Evolutionary conservation across 176 grass and related monocot genomes (phyloP).

Genomic region (Rhynchospora breviuscula): DNA sequence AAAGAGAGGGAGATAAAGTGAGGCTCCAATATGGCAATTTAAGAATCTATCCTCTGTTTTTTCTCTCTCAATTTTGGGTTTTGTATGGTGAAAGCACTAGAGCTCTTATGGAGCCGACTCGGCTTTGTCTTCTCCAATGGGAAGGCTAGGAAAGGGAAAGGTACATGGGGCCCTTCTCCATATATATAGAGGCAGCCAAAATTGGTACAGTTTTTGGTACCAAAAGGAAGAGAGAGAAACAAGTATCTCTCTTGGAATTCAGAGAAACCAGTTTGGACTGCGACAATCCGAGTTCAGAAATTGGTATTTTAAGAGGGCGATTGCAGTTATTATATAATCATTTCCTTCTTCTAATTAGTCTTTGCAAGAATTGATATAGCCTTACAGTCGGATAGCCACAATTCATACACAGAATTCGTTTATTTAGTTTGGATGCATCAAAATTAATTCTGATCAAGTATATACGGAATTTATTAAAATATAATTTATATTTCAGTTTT

Average conservation of each 20-base stretch:
- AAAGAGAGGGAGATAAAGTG: conserved; percentile 11
- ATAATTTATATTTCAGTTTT: not conserved
- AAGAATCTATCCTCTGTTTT: conserved; percentile 16
- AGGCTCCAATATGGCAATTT: conserved; percentile 21
- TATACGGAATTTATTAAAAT: too few relatives aligned
- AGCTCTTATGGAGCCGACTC: conserved; percentile 58
- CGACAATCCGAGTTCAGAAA: conserved; percentile 13
- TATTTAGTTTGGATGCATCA: not conserved
- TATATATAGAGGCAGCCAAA: conserved; percentile 38
- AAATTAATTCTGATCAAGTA: not conserved
- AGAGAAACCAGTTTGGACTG: conserved; percentile 29
- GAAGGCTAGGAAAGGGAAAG: conserved; percentile 50
- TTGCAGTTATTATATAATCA: conserved; percentile 1
- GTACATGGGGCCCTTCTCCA: conserved; percentile 38
- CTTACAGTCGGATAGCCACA: not conserved
- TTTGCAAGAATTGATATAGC: conserved; percentile 10
- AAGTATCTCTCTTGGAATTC: conserved; percentile 35
- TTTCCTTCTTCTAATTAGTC: not conserved
- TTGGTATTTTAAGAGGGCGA: conserved; percentile 3
- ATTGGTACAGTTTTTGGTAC: conserved; percentile 43
- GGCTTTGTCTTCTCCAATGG: conserved; percentile 69
- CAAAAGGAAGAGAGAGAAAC: conserved; percentile 12
- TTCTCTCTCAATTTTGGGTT: conserved; percentile 17
- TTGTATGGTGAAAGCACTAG: conserved; percentile 36
- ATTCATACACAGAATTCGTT: not conserved